phyloP scores from a whole-genome alignment of 192 early-diverging fungal genomes.

The Paraglomus brasilianum region DNA sequence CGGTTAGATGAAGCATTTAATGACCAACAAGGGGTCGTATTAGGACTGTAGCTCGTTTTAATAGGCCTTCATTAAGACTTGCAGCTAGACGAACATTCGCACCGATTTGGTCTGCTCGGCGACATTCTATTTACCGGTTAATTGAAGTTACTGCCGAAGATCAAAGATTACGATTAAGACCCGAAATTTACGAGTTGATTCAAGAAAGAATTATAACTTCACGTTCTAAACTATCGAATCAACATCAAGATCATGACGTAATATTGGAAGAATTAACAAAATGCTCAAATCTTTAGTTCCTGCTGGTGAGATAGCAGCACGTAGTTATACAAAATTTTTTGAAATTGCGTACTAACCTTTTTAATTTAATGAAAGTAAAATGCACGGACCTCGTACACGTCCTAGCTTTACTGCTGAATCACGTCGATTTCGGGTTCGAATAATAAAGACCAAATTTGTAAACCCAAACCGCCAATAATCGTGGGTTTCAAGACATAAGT shows the following conservation, averaged over 20 bases:
- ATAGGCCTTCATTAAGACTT: conserved; percentile 3
- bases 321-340: not conserved
- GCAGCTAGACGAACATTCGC: not conserved
- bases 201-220: conserved; percentile 17
- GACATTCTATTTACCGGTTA: conserved; percentile 5
- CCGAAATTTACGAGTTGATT: not conserved
- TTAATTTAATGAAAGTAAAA: conserved; percentile 12
- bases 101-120: not conserved
- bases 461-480: not conserved
- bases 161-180: not conserved
- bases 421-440: not conserved
- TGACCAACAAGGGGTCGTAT: no score
- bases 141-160: not conserved
- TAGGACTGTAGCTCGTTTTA: no score
- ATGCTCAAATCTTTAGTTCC: not conserved
- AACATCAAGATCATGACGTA: not conserved
- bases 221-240: not conserved
- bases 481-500: not conserved
- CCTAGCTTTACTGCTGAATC: conserved; percentile 15
- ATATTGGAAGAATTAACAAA: conserved; percentile 17
- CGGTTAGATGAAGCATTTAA: no score
- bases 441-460: not conserved
- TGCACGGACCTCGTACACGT: not conserved
- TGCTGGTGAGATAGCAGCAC: not conserved
- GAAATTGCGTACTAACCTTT: conserved; percentile 13